These are phyloP conservation scores for Pestalotiopsis fici DNA, from an alignment of 2,329 filamentous ascomycete species.

Conservation along the genomic window DNA sequence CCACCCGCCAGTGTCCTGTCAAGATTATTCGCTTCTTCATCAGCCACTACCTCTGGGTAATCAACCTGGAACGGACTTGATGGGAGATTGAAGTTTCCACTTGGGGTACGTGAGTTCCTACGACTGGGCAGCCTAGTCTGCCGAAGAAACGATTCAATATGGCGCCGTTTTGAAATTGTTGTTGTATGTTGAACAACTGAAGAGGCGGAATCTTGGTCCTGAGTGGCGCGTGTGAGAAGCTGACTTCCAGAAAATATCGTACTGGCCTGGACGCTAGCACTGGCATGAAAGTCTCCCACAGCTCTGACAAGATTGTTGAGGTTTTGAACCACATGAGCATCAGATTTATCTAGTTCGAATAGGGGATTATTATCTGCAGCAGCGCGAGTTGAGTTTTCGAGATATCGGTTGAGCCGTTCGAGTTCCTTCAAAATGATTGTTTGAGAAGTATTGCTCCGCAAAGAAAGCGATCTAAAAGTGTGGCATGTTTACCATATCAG, in stretches of 20 bases:
- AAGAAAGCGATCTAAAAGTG: not conserved
- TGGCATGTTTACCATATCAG: not conserved
- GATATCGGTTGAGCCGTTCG: not conserved
- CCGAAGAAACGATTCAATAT: not conserved
- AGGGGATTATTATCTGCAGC: not conserved
- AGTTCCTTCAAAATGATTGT: not conserved
- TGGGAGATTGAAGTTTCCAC: not conserved
- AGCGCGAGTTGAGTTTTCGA: not conserved
- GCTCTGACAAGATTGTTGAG: not conserved
- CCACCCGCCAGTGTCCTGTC: not conserved
- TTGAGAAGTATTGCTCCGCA: not conserved
- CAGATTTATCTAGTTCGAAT: not conserved
- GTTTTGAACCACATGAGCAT: not conserved
- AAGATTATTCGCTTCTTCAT: not conserved
- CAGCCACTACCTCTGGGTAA: not conserved
- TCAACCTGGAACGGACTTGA: not conserved
- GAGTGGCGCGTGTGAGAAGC: not conserved
- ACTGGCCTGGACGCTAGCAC: not conserved
- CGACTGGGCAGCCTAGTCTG: not conserved
- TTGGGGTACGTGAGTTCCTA: not conserved
- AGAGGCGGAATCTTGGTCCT: not conserved
- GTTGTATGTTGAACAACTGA: not conserved
- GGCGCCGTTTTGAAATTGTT: not conserved
- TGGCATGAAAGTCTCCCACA: not conserved
- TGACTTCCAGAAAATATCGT: not conserved